Percentiles rank a stretch among this genome's conserved stretches.
phyloP scores from a whole-genome alignment of 2,329 filamentous ascomycete species.

The Colletotrichum sp. region DNA sequence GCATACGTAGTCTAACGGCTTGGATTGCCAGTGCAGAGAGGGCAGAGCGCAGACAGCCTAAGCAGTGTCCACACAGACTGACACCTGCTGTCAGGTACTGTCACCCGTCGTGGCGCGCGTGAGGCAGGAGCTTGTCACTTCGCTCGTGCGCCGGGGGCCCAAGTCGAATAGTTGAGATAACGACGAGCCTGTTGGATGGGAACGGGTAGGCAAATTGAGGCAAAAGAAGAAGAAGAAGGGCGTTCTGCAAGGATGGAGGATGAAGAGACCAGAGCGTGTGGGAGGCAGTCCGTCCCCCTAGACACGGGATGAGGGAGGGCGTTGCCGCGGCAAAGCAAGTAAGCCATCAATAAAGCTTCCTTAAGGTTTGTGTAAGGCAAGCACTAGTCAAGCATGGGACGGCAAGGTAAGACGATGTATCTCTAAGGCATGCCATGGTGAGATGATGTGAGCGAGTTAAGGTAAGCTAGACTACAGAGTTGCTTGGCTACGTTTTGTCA shows the following conservation, averaged over 20 bases:
- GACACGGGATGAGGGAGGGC: neutral
- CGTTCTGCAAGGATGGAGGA: neutral
- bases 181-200: neutral
- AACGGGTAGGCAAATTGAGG: neutral
- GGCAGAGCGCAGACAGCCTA: neutral
- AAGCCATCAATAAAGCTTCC: neutral
- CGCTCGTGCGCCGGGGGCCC: neutral
- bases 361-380: neutral
- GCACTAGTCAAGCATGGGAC: neutral
- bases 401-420: neutral
- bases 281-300: neutral
- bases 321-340: neutral
- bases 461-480: neutral
- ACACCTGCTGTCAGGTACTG: constrained; percentile 14
- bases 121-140: neutral
- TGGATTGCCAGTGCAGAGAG: constrained; percentile 3
- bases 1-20: constrained; percentile 15
- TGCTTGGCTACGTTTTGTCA: neutral
- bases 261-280: neutral
- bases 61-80: neutral
- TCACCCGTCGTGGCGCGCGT: neutral
- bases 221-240: neutral
- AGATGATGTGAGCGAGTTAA: neutral
- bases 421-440: neutral
- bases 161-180: neutral